Percentiles rank a stretch among this genome's conserved stretches.
Conservation (phyloP, 306 rosid genomes). For the Sophora flavescens region DNA sequence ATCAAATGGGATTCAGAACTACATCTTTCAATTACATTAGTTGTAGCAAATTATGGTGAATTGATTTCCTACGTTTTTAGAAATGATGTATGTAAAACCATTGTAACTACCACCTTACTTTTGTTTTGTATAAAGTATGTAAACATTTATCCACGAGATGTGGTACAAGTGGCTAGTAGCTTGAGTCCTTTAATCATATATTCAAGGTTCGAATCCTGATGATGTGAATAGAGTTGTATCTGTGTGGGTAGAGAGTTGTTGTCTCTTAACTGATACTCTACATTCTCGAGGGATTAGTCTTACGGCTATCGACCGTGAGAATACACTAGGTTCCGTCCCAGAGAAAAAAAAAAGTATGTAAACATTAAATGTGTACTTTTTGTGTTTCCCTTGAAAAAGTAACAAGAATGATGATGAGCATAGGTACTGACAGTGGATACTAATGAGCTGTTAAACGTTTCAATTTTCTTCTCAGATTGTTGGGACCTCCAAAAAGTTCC, state of each 20-base stretch:
- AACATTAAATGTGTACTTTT: conserved; percentile 29
- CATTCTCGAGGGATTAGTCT: no score
- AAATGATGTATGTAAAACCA: conserved; percentile 39
- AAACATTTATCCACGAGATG: no score
- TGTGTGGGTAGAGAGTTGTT: no score
- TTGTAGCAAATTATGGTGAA: conserved; percentile 13
- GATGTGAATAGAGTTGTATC: no score
- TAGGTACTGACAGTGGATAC: conserved; percentile 6
- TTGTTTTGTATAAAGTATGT: conserved; percentile 43
- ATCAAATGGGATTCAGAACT: neutral
- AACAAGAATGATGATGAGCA: conserved; percentile 39
- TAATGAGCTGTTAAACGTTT: conserved; percentile 31
- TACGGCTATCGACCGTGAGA: no score
- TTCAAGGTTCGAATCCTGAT: no score
- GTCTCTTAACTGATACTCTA: no score
- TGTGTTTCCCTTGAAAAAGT: conserved; percentile 43
- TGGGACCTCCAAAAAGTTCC: conserved; percentile 66
- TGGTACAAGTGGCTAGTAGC: no score
- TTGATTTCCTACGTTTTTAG: conserved; percentile 14
- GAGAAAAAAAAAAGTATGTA: conserved; percentile 46
- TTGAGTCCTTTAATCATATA: no score
- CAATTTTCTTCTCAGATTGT: conserved; percentile 55
- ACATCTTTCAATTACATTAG: conserved; percentile 30
- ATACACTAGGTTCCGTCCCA: no score
- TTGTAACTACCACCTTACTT: conserved; percentile 27